Evolutionary conservation across 2,329 filamentous ascomycete species (phyloP), one percentile per base, ranked within the genome.

Genomic region (Metarhizium album): DNA sequence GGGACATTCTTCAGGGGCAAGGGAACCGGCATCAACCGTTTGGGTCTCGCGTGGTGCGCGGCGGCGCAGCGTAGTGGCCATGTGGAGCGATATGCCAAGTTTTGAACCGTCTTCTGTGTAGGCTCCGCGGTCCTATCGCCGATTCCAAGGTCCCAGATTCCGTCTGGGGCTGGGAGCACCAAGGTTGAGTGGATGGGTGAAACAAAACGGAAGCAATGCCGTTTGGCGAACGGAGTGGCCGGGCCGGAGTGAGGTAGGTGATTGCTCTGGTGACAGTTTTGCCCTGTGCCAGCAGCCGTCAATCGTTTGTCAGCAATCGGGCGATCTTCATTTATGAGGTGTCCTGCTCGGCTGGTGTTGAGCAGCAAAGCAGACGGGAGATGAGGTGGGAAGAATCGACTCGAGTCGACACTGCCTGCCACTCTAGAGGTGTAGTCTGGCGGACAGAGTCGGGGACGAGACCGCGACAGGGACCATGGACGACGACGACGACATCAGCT

Each of bases 41-140:
- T 54, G 56, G 46, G 53, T 52, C 40, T 63, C 59, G 46, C 54
- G 54, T 27, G 60, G 49, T 35, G 62, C 60, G 35, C 66, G 64
- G 42, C 66, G 64, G 55, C 66, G 65, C 45, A 67, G 51, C 35
- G 59, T 63, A n/a, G 64, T 61, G 42, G 63, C 59, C 66, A 67
- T 67, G 40, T 43, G 22, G 9, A 20, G 13, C 6, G 3, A 20
- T 35, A 2, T 13, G 37, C 6, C n/a, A 9, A 11, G n/a, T 40
- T 20, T 35, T 35, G 7, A 14, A 11, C 33, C 14, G 14, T 13
- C 16, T 13, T 35, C 4, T 13, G 13, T 16, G 33, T 14, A 3
- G 14, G 4, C 9, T 35, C 33, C 9, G 11, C 9, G 14, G 40
- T 43, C 3, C 24, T 23, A 9, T 23, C 22, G 40, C 16, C 24